Percentiles rank a stretch among this genome's conserved stretches.
These are phyloP conservation scores for Porphyrellus cyaneotinctus DNA, from an alignment of 768 basidiomycete species.

Conservation along the genomic window DNA sequence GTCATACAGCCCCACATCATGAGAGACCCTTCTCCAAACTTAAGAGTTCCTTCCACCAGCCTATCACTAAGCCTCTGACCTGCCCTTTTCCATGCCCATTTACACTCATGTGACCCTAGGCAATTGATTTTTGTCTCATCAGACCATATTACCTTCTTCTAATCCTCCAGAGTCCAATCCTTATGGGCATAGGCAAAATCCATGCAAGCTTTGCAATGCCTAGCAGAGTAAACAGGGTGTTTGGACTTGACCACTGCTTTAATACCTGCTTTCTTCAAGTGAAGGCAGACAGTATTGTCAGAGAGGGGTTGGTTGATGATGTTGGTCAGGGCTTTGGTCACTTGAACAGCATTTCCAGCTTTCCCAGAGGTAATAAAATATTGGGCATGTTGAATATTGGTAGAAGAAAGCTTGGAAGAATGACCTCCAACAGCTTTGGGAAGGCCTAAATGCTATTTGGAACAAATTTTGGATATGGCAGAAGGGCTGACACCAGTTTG, in stretches of 20 bases:
- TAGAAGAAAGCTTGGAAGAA: no score
- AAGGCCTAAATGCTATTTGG: no score
- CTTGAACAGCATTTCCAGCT: neutral
- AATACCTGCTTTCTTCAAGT: neutral
- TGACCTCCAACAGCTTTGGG: no score
- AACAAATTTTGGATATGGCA: no score
- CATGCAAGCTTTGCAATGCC: neutral
- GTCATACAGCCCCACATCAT: neutral
- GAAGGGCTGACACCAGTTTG: no score
- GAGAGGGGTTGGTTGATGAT: neutral
- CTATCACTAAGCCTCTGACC: neutral
- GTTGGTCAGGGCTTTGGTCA: neutral
- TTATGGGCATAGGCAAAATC: neutral
- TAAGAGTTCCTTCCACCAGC: neutral
- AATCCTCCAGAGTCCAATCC: neutral
- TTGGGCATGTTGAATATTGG: no score
- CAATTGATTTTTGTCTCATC: neutral
- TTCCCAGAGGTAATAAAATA: neutral
- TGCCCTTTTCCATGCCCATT: neutral
- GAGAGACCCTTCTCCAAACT: neutral
- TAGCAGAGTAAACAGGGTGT: neutral
- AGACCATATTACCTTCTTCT: neutral
- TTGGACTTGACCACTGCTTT: neutral
- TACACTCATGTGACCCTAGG: neutral
- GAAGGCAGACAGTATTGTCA: neutral